phyloP scores from a whole-genome alignment of 2,329 filamentous ascomycete species.

The Escovopsis sp. region DNA sequence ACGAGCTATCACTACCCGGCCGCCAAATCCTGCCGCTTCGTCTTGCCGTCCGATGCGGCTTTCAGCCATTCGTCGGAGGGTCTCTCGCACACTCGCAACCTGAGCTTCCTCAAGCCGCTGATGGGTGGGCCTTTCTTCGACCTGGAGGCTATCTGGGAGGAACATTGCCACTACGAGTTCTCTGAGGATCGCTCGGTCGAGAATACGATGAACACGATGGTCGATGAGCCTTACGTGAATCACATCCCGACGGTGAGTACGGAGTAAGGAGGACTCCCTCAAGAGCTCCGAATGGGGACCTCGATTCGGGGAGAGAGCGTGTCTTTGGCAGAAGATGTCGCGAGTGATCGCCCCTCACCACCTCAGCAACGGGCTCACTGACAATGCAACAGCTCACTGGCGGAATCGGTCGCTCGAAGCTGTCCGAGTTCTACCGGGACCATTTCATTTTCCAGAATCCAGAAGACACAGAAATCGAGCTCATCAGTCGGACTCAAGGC shows the following conservation, averaged over 20 bases:
- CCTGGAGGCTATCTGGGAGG: constrained; percentile 62
- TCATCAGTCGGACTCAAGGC: constrained; percentile 54
- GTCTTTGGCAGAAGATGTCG: too few species aligned
- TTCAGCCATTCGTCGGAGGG: too few species aligned
- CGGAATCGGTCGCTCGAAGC: constrained; percentile 45
- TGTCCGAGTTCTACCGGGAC: constrained; percentile 55
- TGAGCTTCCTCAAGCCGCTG: constrained; percentile 48
- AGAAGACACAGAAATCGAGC: constrained; percentile 44
- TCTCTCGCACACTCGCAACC: too few species aligned
- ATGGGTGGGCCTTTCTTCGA: constrained; percentile 53
- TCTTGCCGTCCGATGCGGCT: too few species aligned
- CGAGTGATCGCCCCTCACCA: too few species aligned
- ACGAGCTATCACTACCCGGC: too few species aligned
- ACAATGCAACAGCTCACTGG: constrained; percentile 47
- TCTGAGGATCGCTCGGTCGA: constrained; percentile 48
- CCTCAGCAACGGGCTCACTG: too few species aligned
- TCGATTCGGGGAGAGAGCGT: too few species aligned
- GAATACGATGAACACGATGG: constrained; percentile 64
- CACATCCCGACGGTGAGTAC: constrained; percentile 48
- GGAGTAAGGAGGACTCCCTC: too few species aligned
- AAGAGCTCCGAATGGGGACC: too few species aligned
- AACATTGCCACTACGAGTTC: constrained; percentile 60
- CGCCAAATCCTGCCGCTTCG: too few species aligned
- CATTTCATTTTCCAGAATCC: constrained; percentile 61
- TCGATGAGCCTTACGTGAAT: constrained; percentile 58